A percentile compares a stretch with the other conserved stretches of the same genome.
phyloP scores from a whole-genome alignment of 495 filamentous ascomycete species.

The Xylaria bambusicola region DNA sequence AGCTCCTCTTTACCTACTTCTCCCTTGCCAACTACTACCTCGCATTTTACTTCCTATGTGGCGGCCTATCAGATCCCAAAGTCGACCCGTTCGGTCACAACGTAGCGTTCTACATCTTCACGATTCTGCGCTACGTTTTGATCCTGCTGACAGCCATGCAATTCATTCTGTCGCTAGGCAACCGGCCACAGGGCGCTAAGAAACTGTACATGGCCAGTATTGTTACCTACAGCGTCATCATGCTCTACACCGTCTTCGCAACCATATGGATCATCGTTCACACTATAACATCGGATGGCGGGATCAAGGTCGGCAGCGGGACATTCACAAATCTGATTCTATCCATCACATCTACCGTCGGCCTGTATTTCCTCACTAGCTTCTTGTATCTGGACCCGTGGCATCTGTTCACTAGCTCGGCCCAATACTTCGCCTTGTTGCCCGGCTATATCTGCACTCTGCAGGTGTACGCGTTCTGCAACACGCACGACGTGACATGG shows the following conservation, averaged over 20 bases:
- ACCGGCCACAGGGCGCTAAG: conserved; percentile 94
- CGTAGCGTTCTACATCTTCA: conserved; percentile 83
- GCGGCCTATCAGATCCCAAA: conserved; percentile 77
- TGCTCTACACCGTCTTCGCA: conserved; percentile 94
- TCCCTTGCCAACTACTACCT: conserved; percentile 99
- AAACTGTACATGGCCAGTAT: conserved; percentile 87
- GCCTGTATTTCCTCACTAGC: conserved; percentile 93
- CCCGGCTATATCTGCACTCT: conserved; percentile 95
- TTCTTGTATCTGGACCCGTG: conserved; percentile 97
- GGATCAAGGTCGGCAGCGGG: conserved; percentile 71
- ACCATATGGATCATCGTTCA: conserved; percentile 80
- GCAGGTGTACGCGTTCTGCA: conserved; percentile 99
- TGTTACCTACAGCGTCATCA: conserved; percentile 87
- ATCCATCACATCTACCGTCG: conserved; percentile 83
- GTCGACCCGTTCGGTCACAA: conserved; percentile 90
- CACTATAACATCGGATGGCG: conserved; percentile 60
- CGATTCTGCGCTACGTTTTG: conserved; percentile 79
- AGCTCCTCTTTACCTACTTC: conserved; percentile 94
- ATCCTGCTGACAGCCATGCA: conserved; percentile 88
- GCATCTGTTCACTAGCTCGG: conserved; percentile 95
- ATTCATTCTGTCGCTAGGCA: conserved; percentile 98
- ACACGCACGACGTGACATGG: conserved; percentile 99
- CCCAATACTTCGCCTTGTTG: conserved; percentile 92
- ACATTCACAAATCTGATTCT: conserved; percentile 94
- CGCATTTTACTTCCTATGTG: conserved; percentile 97